Evolutionary conservation across 768 basidiomycete genomes (phyloP).

Genomic region (Phylloporus sp.): DNA sequence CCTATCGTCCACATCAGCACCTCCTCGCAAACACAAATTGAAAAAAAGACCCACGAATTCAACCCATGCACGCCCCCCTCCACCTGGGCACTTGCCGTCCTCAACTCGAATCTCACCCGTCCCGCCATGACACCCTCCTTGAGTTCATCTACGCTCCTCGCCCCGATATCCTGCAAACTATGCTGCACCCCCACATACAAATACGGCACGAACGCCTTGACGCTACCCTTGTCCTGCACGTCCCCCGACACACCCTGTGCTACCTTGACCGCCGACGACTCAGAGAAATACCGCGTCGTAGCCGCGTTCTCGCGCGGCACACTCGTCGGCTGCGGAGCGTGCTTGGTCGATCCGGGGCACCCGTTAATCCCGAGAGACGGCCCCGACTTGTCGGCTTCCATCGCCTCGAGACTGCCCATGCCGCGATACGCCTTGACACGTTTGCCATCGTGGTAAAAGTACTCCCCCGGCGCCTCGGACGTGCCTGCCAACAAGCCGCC

Average conservation of each 20-base stretch:
- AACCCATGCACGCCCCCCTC: constrained; percentile 92
- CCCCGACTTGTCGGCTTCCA: constrained; percentile 66
- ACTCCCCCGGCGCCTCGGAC: constrained; percentile 95
- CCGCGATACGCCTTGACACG: constrained; percentile 98
- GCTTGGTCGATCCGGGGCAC: constrained; percentile 38
- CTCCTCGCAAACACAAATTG: background rate
- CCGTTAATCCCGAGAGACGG: constrained; percentile 18
- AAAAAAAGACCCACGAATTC: constrained; percentile 67
- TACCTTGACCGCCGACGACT: constrained; percentile 93
- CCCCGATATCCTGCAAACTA: constrained; percentile 90
- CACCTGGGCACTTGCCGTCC: constrained; percentile 94
- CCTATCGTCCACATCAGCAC: constrained; percentile 27
- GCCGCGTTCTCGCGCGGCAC: constrained; percentile 81
- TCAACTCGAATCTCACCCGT: constrained; percentile 80
- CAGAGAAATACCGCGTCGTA: no score
- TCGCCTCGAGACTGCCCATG: constrained; percentile 95
- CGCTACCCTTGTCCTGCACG: constrained; percentile 95
- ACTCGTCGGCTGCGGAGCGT: constrained; percentile 43
- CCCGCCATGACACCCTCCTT: constrained; percentile 62
- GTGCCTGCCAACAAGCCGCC: constrained; percentile 94
- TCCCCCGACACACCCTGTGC: no score
- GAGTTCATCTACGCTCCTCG: constrained; percentile 60
- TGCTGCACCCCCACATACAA: constrained; percentile 81
- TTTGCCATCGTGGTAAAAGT: constrained; percentile 99
- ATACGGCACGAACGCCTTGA: constrained; percentile 89